These are phyloP conservation scores for Cucurbita maxima DNA, from an alignment of 306 rosid species.

Conservation along the genomic window DNA sequence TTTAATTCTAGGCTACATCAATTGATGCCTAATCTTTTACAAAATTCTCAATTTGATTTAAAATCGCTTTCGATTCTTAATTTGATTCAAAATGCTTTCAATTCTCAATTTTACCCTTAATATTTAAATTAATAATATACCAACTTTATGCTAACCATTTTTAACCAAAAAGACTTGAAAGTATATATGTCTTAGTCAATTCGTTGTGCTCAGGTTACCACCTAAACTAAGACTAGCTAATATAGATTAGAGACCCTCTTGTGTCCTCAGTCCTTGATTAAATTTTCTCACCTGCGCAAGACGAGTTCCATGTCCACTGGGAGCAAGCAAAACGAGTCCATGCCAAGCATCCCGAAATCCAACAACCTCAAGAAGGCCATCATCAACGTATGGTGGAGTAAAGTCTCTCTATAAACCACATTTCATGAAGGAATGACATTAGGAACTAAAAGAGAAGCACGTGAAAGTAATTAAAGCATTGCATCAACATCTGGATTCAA, in stretches of 20 bases:
- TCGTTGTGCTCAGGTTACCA: too few relatives aligned
- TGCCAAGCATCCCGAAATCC: slow-evolving; percentile 98
- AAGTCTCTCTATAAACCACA: slow-evolving; percentile 40
- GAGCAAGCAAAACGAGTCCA: slow-evolving; percentile 78
- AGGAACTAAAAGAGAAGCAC: not conserved
- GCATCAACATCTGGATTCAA: not conserved
- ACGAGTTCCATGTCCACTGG: slow-evolving; percentile 97
- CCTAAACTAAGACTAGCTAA: not conserved
- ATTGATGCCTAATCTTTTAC: too few relatives aligned
- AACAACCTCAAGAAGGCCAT: slow-evolving; percentile 77
- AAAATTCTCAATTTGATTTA: too few relatives aligned
- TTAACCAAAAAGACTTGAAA: too few relatives aligned
- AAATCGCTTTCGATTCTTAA: too few relatives aligned
- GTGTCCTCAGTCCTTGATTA: not conserved
- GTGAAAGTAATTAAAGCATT: not conserved
- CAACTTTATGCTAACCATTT: too few relatives aligned
- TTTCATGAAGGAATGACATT: slow-evolving; percentile 4
- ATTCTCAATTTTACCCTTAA: not conserved
- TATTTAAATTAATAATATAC: too few relatives aligned
- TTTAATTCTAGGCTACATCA: too few relatives aligned
- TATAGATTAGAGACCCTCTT: not conserved
- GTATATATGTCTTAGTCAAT: too few relatives aligned
- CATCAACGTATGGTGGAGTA: slow-evolving; percentile 79
- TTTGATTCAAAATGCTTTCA: too few relatives aligned
- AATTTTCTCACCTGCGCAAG: slow-evolving; percentile 68